Evolutionary conservation across 257 asterid genomes (phyloP), one percentile per base, ranked within the genome.

Genomic region (Nicotiana knightiana): DNA sequence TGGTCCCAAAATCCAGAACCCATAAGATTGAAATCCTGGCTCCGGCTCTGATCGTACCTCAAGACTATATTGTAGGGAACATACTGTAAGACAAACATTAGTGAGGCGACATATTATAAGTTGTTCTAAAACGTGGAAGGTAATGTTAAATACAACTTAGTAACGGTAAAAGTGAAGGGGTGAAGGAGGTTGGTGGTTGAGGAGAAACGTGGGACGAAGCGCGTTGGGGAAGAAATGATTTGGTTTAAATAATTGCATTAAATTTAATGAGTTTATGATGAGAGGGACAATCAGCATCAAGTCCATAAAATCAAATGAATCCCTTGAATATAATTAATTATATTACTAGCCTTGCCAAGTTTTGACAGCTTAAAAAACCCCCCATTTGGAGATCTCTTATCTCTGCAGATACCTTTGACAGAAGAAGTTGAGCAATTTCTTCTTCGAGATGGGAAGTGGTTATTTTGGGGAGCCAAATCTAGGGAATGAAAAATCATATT

Each of bases 401-500:
- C 37, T 57, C 46, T 8, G 24, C 11, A 28, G 24, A 35, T 57
- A 57, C 15, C 17, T 51, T 11, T 51, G 55, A 11, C 48, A 5
- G 6, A 46, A 9, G 2, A 55, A 55, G 61, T 55, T 55, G 61
- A 57, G 26, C 26, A 57, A 57, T 16, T 57, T 57, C 1, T 5
- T 53, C 5, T 12, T 53, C 57, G 37, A 11, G 26, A 90, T 91
- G 97, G 95, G 92, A 5, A 93, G 97, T 88, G 87, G 90, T 78
- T 91, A 90, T 58, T 91, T 76, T 80, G 93, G 97, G 17, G 92
- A 90, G 68, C 86, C 87, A 82, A 88, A 91, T 82, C 24, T 86
- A 9, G 91, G 92, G 12, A 83, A 81, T 51, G 91, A 86, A 63
- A 86, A 89, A 59, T 79, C 87, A 39, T 81, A 1, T 32, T 32